Base-by-base conservation (phyloP, 106 monocot species). In the Chionographis japonica region DNA sequence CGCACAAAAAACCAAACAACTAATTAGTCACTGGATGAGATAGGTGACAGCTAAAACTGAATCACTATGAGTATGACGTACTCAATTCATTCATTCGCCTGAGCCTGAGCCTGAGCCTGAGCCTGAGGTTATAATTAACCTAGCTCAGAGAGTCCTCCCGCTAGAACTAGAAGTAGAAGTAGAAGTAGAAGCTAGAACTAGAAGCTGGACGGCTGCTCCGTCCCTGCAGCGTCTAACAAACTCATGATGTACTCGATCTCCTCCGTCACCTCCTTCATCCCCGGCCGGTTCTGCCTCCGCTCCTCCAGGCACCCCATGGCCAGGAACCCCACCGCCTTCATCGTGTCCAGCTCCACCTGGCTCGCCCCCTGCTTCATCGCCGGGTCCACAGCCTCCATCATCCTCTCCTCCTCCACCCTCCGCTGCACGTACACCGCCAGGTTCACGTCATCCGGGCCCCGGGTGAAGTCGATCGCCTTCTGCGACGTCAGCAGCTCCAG, bases 261-360 rank as follows among this genome's bases (percentile, higher is more conserved):
- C 67, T 87, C 83, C 0, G 70, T 16, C 12, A 88, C 78, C 69
- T 84, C 88, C 75, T 88, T 88, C 84, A 81, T 84, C 5, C 78
- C 78, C n/a, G 88, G 88, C 40, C 84, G 49, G 60, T 84, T 78
- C 68, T 88, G 88, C 52, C 88, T 15, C 54, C 56, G 68, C 75
- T 88, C 84, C 69, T 84, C 88, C n/a, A 84, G 62, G 69, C 88
- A 88, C 2, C 84, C 81, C 61, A 84, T 59, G 0, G 84, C 84
- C 4, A 84, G 63, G 72, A 88, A 88, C 40, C 80, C 84, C 35
- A 88, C 14, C 1, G 88, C 88, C 73, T 79, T 81, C 58, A 88
- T 81, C 2, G 81, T 72, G 55, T 88, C 88, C 12, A 84, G 36
- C 55, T 84, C 78, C 61, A 88, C 78, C 71, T 77, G 67, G 7